Evolutionary conservation across 306 rosid genomes (phyloP).

Genomic region (Malus domestica): ASM211411v1 NC_041793.1:24499501-24500000

Average conservation of each 20-base stretch:
- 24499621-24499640: constrained; percentile 43
- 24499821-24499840: not conserved
- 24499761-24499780: constrained; percentile 37
- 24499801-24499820: not conserved
- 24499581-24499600: constrained; percentile 78
- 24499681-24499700: constrained; percentile 76
- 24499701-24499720: constrained; percentile 51
- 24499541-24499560: constrained; percentile 25
- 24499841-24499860: not conserved
- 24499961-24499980: not conserved
- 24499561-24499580: constrained; percentile 77
- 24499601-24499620: constrained; percentile 60
- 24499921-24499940: not conserved
- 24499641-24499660: constrained; percentile 37
- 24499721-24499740: constrained; percentile 44
- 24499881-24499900: not conserved
- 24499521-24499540: constrained; percentile 34
- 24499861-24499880: not conserved
- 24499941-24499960: not conserved
- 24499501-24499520: constrained; percentile 83
- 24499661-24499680: constrained; percentile 62
- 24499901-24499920: not conserved
- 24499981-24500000: not conserved
- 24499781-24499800: constrained; percentile 60
- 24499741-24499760: constrained; percentile 45